Conservation (phyloP, 148 eudicot species). For the Camellia sinensis region DNA sequence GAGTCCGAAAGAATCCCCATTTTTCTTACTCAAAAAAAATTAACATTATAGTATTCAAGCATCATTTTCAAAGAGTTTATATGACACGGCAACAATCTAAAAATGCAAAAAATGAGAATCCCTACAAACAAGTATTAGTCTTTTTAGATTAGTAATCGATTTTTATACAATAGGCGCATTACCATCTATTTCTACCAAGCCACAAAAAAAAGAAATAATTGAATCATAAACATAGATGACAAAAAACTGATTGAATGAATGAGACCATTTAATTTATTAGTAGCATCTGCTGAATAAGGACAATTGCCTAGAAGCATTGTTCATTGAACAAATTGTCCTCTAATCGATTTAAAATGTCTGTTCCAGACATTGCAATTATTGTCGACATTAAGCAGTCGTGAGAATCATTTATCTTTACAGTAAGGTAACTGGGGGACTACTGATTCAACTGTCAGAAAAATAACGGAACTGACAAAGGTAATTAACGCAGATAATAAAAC, state of each 20-base stretch:
- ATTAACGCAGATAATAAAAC: constrained; percentile 10
- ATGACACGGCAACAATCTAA: not conserved
- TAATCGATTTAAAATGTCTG: not conserved
- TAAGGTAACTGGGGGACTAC: constrained; percentile 1
- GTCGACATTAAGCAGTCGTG: not conserved
- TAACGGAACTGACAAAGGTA: not conserved
- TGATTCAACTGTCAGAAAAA: not conserved
- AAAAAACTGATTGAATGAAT: not conserved
- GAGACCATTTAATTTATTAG: not conserved
- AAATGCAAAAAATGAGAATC: not conserved
- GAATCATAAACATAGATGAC: not conserved
- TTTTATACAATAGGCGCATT: not conserved
- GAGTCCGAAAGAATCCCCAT: too few relatives aligned
- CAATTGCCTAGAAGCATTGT: not conserved
- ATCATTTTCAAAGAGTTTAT: too few relatives aligned
- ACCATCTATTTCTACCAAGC: not conserved
- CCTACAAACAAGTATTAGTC: not conserved
- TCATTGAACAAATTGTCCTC: constrained; percentile 3
- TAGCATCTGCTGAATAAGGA: not conserved
- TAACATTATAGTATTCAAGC: too few relatives aligned
- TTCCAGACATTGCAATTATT: not conserved
- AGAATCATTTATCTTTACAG: not conserved
- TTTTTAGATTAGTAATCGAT: not conserved
- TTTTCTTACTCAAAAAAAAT: too few relatives aligned
- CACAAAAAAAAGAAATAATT: not conserved